A percentile compares a stretch with the other conserved stretches of the same genome.
phyloP scores from a whole-genome alignment of 2,329 filamentous ascomycete species.

The Fusarium sp. region DNA sequence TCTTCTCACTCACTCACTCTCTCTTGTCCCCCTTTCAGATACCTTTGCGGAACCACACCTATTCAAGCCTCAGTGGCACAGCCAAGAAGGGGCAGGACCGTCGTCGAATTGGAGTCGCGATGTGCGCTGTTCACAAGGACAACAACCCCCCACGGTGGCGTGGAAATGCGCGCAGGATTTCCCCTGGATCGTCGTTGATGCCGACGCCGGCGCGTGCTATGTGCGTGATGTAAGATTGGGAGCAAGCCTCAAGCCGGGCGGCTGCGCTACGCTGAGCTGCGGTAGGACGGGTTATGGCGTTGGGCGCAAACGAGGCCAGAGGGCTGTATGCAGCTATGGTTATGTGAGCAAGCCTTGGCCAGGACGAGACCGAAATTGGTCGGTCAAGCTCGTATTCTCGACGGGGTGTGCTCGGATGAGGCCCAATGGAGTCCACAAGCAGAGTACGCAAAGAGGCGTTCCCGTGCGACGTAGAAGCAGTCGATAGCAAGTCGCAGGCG shows the following conservation, averaged over 20 bases:
- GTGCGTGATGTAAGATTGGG: slow-evolving; percentile 31
- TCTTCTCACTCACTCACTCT: slow-evolving; percentile 3
- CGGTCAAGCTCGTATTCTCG: slow-evolving; percentile 50
- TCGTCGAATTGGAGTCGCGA: slow-evolving; percentile 36
- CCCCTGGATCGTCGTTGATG: slow-evolving; percentile 24
- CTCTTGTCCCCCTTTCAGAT: slow-evolving; percentile 43
- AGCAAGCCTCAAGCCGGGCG: slow-evolving; percentile 17
- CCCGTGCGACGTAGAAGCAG: slow-evolving; percentile 37
- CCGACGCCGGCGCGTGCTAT: slow-evolving; percentile 24
- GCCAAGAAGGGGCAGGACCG: slow-evolving; percentile 41
- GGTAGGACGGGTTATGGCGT: slow-evolving; percentile 34
- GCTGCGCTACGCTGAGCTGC: slow-evolving; percentile 29
- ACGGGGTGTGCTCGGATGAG: slow-evolving; percentile 30
- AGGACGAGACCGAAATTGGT: slow-evolving; percentile 41
- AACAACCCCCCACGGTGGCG: slow-evolving; percentile 40
- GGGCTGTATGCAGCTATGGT: slow-evolving; percentile 40
- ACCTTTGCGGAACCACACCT: slow-evolving; percentile 51
- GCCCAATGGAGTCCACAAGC: slow-evolving; percentile 42
- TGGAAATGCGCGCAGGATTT: slow-evolving; percentile 31
- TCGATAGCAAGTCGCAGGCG: slow-evolving; percentile 37
- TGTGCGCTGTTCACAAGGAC: slow-evolving; percentile 29
- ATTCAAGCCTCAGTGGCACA: slow-evolving; percentile 48
- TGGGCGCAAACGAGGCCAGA: slow-evolving; percentile 37
- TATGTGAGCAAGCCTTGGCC: slow-evolving; percentile 40
- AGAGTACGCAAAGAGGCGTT: slow-evolving; percentile 43